phyloP scores from a whole-genome alignment of 202 grass and related monocot genomes.

The Schoenoplectus triqueter region DNA sequence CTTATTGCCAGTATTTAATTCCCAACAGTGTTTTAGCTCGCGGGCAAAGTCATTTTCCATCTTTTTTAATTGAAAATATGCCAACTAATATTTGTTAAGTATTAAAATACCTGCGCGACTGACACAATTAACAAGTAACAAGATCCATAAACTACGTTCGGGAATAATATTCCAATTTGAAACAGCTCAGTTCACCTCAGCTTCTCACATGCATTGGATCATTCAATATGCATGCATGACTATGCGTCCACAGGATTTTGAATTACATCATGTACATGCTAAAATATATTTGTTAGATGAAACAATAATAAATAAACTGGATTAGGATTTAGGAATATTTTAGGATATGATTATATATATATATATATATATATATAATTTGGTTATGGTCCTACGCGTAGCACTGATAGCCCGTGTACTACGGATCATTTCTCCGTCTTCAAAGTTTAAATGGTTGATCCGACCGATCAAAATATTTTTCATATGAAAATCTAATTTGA shows the following conservation, averaged over 20 bases:
- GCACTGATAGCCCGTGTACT: too few species aligned
- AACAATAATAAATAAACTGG: neutral
- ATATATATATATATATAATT: too few species aligned
- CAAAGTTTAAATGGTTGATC: too few species aligned
- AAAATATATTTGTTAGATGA: neutral
- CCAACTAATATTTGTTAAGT: neutral
- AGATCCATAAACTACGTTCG: conserved; percentile 38
- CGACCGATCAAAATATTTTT: too few species aligned
- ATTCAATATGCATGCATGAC: neutral
- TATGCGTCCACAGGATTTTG: neutral
- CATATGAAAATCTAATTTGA: too few species aligned
- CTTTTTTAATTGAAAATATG: neutral
- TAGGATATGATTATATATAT: too few species aligned
- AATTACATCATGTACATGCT: conserved; percentile 6
- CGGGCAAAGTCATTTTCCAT: too few species aligned
- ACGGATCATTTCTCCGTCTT: too few species aligned
- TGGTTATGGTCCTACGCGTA: too few species aligned
- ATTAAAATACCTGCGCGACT: neutral
- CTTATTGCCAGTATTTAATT: too few species aligned
- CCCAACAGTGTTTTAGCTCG: too few species aligned
- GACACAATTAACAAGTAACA: conserved; percentile 25
- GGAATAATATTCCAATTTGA: conserved; percentile 33
- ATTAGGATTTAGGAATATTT: neutral
- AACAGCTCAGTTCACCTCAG: conserved; percentile 30
- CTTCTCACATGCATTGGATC: conserved; percentile 32